A percentile compares a stretch with the other conserved stretches of the same genome.
Conservation (phyloP, 2,329 filamentous ascomycete genomes). For the Fusarium secorum region DNA sequence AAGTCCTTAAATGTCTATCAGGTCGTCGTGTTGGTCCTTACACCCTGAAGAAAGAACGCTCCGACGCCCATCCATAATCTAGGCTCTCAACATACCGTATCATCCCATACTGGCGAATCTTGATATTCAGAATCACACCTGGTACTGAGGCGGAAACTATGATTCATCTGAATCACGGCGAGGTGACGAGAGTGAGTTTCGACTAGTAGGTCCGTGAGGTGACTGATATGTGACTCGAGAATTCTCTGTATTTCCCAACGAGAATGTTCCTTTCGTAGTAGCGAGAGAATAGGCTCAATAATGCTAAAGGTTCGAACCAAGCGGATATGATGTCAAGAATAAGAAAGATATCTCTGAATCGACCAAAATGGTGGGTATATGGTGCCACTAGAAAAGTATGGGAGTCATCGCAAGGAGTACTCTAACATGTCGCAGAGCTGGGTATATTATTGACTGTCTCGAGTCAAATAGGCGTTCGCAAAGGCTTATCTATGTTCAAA, state of each 20-base stretch:
- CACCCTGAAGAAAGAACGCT: accelerated
- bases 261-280: background rate
- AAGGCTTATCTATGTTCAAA: background rate
- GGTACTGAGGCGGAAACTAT: background rate
- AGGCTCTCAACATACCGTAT: background rate
- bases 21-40: accelerated
- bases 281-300: accelerated
- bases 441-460: background rate
- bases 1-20: accelerated
- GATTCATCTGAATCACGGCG: accelerated
- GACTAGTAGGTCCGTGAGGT: accelerated
- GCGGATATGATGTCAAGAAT: background rate
- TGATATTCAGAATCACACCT: too few species aligned
- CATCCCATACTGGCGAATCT: background rate
- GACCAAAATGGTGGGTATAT: background rate
- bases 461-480: background rate
- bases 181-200: background rate
- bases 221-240: too few species aligned
- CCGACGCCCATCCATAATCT: background rate
- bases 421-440: background rate
- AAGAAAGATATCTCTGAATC: accelerated
- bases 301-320: accelerated
- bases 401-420: background rate
- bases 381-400: background rate
- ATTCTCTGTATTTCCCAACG: too few species aligned